Evolutionary conservation across 768 basidiomycete genomes (phyloP).

Genomic region (Xerocomus brunneocitrinus): DNA sequence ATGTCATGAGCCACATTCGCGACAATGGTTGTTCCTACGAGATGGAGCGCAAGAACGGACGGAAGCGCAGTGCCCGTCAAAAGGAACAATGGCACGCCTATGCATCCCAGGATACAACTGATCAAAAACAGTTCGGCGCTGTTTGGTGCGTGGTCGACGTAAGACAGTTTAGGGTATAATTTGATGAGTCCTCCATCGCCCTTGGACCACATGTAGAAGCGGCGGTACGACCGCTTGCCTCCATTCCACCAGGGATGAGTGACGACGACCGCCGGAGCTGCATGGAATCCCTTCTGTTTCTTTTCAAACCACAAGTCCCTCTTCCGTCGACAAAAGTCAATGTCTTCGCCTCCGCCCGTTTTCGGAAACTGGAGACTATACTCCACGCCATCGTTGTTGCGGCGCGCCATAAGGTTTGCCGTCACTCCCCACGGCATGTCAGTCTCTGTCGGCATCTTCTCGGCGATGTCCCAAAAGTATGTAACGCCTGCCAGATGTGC

Average conservation of each 20-base stretch:
- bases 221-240: constrained; percentile 43
- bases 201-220: constrained; percentile 57
- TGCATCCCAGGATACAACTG: constrained; percentile 10
- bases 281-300: constrained; percentile 39
- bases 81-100: constrained; percentile 16
- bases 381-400: constrained; percentile 40
- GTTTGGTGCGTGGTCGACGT: constrained; percentile 44
- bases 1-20: constrained; percentile 46
- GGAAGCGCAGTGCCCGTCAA: constrained; percentile 10
- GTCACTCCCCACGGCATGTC: constrained; percentile 64
- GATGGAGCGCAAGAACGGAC: constrained; percentile 16
- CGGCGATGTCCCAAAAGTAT: constrained; percentile 59
- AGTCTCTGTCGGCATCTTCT: constrained; percentile 35
- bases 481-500: constrained; percentile 54
- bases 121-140: constrained; percentile 43
- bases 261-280: constrained; percentile 46
- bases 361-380: constrained; percentile 51
- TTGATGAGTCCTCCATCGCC: constrained; percentile 51
- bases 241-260: constrained; percentile 57
- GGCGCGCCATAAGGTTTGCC: constrained; percentile 51
- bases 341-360: constrained; percentile 63
- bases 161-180: constrained; percentile 44
- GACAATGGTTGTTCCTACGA: constrained; percentile 28
- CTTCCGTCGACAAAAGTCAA: constrained; percentile 52
- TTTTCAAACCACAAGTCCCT: constrained; percentile 34